Evolutionary conservation across 768 basidiomycete species (phyloP).

Genomic region (Lactifluus hygrophoroides): DNA sequence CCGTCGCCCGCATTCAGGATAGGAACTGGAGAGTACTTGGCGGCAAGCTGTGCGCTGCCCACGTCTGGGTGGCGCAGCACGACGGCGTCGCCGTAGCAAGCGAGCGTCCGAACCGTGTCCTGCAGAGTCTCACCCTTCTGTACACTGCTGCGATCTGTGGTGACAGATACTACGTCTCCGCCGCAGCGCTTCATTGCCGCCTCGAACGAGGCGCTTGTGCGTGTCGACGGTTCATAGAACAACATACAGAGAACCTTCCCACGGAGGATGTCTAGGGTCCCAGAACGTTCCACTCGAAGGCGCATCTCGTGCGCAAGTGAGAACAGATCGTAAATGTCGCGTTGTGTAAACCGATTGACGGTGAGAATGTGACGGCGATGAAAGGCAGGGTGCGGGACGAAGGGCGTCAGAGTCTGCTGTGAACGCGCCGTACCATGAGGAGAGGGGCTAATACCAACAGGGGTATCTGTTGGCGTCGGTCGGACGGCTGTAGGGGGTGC

Average conservation of each 20-base stretch:
- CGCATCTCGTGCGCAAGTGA: conserved; percentile 95
- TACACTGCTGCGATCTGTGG: conserved; percentile 76
- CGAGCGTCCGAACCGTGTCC: conserved; percentile 90
- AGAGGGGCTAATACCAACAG: conserved; percentile 1
- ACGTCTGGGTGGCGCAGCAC: conserved; percentile 92
- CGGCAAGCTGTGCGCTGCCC: conserved; percentile 91
- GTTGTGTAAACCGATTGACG: conserved; percentile 86
- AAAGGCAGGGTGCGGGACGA: conserved; percentile 76
- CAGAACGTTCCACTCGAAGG: conserved; percentile 87
- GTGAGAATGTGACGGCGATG: conserved; percentile 88
- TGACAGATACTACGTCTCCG: conserved; percentile 85
- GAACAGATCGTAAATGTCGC: conserved; percentile 90
- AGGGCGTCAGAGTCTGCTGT: conserved; percentile 37
- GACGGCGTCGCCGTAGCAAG: conserved; percentile 91
- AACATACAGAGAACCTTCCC: conserved; percentile 86
- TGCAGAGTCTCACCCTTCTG: conserved; percentile 88
- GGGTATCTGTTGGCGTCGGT: neutral
- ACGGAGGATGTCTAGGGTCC: conserved; percentile 78
- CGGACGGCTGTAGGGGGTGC: conserved; percentile 1
- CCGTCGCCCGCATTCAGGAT: conserved; percentile 97
- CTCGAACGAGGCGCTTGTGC: conserved; percentile 94
- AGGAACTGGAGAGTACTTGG: conserved; percentile 92
- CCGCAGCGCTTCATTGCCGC: conserved; percentile 98
- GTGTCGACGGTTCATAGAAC: conserved; percentile 96
- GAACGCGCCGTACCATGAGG: conserved; percentile 28